phyloP scores from a whole-genome alignment of 139 green algal species.

The Tetraselmis chui region DNA sequence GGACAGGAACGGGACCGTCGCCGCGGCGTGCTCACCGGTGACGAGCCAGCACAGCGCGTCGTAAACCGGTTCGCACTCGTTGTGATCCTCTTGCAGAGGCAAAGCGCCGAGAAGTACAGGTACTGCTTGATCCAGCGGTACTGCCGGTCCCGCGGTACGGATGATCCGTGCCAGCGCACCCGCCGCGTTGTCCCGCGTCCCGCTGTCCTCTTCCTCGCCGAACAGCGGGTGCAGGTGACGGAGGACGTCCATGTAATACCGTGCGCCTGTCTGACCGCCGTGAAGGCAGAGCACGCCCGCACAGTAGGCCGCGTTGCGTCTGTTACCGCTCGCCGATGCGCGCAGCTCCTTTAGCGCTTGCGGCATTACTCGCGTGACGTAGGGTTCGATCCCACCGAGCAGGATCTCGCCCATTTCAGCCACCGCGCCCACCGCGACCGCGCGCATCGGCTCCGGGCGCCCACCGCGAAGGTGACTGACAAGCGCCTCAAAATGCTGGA shows the following conservation, averaged over 20 bases:
- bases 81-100: too few relatives aligned
- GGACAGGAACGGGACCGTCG: too few relatives aligned
- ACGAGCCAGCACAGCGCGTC: too few relatives aligned
- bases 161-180: constrained; percentile 60
- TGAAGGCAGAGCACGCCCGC: constrained; percentile 44
- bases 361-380: constrained; percentile 30
- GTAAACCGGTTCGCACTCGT: too few relatives aligned
- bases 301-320: constrained; percentile 65
- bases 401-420: constrained; percentile 56
- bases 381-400: constrained; percentile 21
- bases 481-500: constrained; percentile 40
- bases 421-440: constrained; percentile 42
- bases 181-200: constrained; percentile 60
- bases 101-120: too few relatives aligned
- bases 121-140: too few relatives aligned
- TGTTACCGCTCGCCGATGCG: constrained; percentile 42
- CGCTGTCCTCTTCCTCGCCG: constrained; percentile 23
- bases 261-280: constrained; percentile 12
- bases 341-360: constrained; percentile 54
- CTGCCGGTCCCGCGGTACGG: too few relatives aligned
- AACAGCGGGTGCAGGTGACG: constrained; percentile 57
- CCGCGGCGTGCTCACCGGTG: too few relatives aligned
- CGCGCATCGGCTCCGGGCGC: constrained; percentile 32
- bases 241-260: too few relatives aligned
- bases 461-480: constrained; percentile 25